Evolutionary conservation across 2,329 filamentous ascomycete species (phyloP).

Genomic region (Microsporum ferrugineum): DNA sequence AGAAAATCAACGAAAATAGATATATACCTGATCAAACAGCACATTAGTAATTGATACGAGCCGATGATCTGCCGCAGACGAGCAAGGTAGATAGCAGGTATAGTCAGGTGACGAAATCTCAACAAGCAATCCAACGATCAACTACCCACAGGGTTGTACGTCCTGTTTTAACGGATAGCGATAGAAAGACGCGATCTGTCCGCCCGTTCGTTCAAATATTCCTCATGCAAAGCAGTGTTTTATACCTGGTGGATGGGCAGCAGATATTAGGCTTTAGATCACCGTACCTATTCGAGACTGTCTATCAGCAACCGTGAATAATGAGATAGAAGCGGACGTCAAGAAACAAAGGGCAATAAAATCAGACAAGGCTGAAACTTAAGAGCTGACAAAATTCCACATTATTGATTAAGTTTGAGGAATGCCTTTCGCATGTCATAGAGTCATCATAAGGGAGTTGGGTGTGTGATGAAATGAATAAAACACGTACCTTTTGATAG

Average conservation of each 20-base stretch:
- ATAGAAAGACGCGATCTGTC: conserved; percentile 49
- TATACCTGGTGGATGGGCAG: conserved; percentile 6
- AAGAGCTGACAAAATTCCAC: conserved; percentile 50
- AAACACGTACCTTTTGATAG: neutral
- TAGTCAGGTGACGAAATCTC: conserved; percentile 57
- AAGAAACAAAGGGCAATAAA: conserved; percentile 12
- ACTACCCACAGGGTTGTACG: conserved; percentile 52
- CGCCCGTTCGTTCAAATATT: conserved; percentile 57
- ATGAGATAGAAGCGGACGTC: conserved; percentile 7
- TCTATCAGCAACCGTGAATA: conserved; percentile 20
- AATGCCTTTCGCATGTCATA: conserved; percentile 55
- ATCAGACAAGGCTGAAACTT: conserved; percentile 64
- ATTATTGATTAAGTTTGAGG: conserved; percentile 54
- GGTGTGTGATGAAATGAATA: neutral
- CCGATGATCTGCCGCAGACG: conserved; percentile 12
- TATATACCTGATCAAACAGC: conserved; percentile 4
- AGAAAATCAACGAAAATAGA: conserved; percentile 14
- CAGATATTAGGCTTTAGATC: neutral
- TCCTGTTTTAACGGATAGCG: conserved; percentile 43
- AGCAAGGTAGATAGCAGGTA: conserved; percentile 1
- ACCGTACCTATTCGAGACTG: neutral
- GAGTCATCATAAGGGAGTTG: conserved; percentile 44
- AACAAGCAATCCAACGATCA: conserved; percentile 48
- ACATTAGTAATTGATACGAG: conserved; percentile 12
- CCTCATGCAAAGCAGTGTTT: conserved; percentile 37